A percentile compares a stretch with the other conserved stretches of the same genome.
Conservation (phyloP, 2,329 filamentous ascomycete species). For the Lasiodiplodia citricola region DNA sequence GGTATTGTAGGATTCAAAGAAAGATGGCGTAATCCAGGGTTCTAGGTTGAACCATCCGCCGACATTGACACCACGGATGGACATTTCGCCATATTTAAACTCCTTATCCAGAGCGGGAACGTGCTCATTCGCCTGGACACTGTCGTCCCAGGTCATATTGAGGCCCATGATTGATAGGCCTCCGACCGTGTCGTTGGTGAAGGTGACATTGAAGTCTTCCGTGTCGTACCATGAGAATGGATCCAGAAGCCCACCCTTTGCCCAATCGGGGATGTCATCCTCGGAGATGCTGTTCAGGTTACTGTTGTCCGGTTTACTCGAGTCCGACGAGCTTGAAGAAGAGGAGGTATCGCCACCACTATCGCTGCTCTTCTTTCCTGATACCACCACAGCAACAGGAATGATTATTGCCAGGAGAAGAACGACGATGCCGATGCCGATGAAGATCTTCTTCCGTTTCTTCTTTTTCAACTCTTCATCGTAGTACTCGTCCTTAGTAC, state of each 20-base stretch:
- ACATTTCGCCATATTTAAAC: constrained; percentile 79
- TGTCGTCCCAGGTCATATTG: constrained; percentile 84
- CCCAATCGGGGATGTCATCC: constrained; percentile 58
- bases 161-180: constrained; percentile 91
- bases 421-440: constrained; percentile 47
- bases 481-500: constrained; percentile 42
- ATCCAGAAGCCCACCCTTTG: constrained; percentile 78
- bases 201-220: constrained; percentile 90
- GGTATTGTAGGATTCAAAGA: constrained; percentile 73
- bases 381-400: constrained; percentile 52
- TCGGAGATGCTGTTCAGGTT: constrained; percentile 53
- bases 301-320: constrained; percentile 47
- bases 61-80: constrained; percentile 88
- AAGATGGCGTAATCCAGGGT: constrained; percentile 92
- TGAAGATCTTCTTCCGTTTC: constrained; percentile 65
- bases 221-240: constrained; percentile 93
- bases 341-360: constrained; percentile 29
- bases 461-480: constrained; percentile 47
- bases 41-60: constrained; percentile 95
- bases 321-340: constrained; percentile 31
- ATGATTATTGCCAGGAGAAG: constrained; percentile 54
- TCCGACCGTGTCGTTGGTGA: constrained; percentile 83
- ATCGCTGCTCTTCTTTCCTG: constrained; percentile 47
- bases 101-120: constrained; percentile 76
- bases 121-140: constrained; percentile 74